phyloP scores from a whole-genome alignment of 495 filamentous ascomycete species.

The Ramalina peruviana region DNA sequence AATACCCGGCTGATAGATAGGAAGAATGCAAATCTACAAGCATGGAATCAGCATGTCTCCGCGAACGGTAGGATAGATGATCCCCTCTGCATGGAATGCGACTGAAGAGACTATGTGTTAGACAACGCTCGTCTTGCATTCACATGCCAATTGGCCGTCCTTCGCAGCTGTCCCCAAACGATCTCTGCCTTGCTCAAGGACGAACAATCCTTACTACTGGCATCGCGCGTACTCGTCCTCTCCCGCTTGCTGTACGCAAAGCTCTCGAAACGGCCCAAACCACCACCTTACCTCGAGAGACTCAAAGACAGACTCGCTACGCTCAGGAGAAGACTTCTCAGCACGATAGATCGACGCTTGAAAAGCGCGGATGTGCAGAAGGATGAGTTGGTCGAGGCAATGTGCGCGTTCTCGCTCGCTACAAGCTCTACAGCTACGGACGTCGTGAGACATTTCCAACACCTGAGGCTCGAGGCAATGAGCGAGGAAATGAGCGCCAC shows the following conservation, averaged over 20 bases:
- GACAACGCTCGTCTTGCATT: slow-evolving; percentile 41
- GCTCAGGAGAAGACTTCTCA: slow-evolving; percentile 45
- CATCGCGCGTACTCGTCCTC: slow-evolving; percentile 71
- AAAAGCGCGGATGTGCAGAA: slow-evolving; percentile 33
- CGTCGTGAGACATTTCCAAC: slow-evolving; percentile 67
- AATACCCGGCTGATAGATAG: slow-evolving; percentile 57
- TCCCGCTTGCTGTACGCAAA: slow-evolving; percentile 56
- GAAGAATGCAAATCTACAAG: slow-evolving; percentile 47
- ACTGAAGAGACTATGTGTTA: slow-evolving; percentile 15
- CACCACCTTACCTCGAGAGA: slow-evolving; percentile 43
- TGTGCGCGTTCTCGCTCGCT: slow-evolving; percentile 71
- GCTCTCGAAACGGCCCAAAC: slow-evolving; percentile 36
- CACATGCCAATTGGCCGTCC: slow-evolving; percentile 46
- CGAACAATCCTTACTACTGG: slow-evolving; percentile 45
- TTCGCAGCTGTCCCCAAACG: slow-evolving; percentile 42
- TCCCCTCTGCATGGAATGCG: not conserved
- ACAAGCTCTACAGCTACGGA: slow-evolving; percentile 74
- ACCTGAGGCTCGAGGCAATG: slow-evolving; percentile 55
- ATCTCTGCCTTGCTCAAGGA: slow-evolving; percentile 43
- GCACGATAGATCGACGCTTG: slow-evolving; percentile 54
- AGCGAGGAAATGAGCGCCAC: slow-evolving; percentile 35
- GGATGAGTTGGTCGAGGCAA: slow-evolving; percentile 47
- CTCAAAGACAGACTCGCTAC: slow-evolving; percentile 46
- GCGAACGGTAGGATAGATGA: slow-evolving; percentile 28
- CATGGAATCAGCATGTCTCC: slow-evolving; percentile 36